Evolutionary conservation across 2,329 filamentous ascomycete genomes (phyloP), one percentile per base, ranked within the genome.

Genomic region (Aspergillus pseudonomiae): DNA sequence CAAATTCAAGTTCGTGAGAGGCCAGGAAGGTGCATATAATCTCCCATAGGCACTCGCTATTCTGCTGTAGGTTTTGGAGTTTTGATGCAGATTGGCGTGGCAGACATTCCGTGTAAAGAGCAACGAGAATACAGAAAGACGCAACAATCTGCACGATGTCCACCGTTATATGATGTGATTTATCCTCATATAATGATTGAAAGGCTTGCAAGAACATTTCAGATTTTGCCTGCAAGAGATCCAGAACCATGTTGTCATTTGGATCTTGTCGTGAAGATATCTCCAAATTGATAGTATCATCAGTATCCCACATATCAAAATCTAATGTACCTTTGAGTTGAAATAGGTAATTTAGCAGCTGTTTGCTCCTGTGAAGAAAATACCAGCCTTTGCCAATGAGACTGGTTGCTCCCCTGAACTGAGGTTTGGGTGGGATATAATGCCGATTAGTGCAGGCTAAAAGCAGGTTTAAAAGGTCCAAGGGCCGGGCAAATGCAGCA

Each of bases 381-480:
- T 81, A 70, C 77, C 81, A 84, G 24, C 79, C 75, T 67, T 66
- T 76, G 4, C 70, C 70, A 53, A 81, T 69, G 11, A 68, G 62
- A 12, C 76, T 72, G 11, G 69, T 64, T 26, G 73, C 69, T 6
- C 74, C 76, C 57, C 66, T 66, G 57, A 68, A 68, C 36, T 65
- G 68, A 43, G 62, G 43, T 26, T 62, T 62, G 11, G 74, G 65
- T 26, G 68, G 45, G 46, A 71, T 65, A 34, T 77, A 74, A 5
- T 76, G 63, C 45, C 82, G 78, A 64, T 91, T 91, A 43, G 90
- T 88, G 70, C 91, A 92, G 19, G 85, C 84, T 64, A 87, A 81
- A n/a, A 97, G 75, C 5, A 96, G 78, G 67, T 87, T 88, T 43
- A 91, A 78, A 26, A 96, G 76, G 67, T 93, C 87, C 36, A 84